Evolutionary conservation across 169 alveolate genomes (phyloP), one percentile per base, ranked within the genome.

Genomic region (Cryptosporidium muris): DNA sequence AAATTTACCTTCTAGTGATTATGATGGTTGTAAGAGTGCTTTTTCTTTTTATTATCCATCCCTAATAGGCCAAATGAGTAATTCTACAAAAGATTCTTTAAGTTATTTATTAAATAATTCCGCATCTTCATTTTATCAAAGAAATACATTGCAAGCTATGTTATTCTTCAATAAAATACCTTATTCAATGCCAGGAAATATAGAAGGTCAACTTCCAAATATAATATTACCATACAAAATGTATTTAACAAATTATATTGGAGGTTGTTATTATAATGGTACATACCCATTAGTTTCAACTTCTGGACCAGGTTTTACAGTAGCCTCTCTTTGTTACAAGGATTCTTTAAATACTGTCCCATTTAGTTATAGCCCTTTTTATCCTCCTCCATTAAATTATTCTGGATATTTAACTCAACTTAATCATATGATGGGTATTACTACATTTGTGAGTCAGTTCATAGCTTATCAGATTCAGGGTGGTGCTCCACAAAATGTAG

Each of bases 351-450:
- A 74, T n/a, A 54, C 16, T 7, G 54, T 58, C 40, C 85, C 85
- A 12, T 58, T 68, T 5, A 40, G 63, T 0, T 58, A 74, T 58
- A 74, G 85, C 9, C 85, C 56, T 3, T 74, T 74, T 54, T 74
- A 74, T 48, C 85, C 85, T 36, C 85, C 85, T 56, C 85, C 85
- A 34, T 42, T 74, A 11, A 74, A 74, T 47, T 48, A 74, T 42
- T 74, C 85, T 1, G 85, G 85, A 11, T 74, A 4, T n/a, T 63
- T 74, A 8, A 74, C 85, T 8, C 85, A 74, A 12, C 74, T 68
- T 38, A 40, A 43, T n/a, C 85, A 74, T 58, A 43, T 74, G 74
- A 68, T 74, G 14, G 85, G 85, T 4, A 43, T 54, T 7, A 16
- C 60, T 36, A 74, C 85, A 12, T 25, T 63, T 45, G 60, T 74